Evolutionary conservation across 2,329 filamentous ascomycete species (phyloP).

Genomic region (Cladophialophora chaetospira): DNA sequence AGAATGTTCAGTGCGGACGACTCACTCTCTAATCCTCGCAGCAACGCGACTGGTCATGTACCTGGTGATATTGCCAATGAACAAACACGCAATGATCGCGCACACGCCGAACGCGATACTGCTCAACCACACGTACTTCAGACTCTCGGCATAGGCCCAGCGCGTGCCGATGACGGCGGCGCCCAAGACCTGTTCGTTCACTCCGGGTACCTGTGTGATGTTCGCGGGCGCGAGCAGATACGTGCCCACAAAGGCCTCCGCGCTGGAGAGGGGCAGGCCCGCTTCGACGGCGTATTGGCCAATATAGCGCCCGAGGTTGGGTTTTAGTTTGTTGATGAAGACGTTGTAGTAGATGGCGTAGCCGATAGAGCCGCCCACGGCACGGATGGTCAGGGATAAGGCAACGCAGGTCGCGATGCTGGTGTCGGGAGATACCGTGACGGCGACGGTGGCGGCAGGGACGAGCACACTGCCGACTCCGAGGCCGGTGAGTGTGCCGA

Average conservation of each 20-base stretch:
- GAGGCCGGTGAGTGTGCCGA: slow-evolving; percentile 63
- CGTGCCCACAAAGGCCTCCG: slow-evolving; percentile 15
- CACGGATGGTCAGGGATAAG: slow-evolving; percentile 67
- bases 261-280: slow-evolving; percentile 15
- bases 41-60: slow-evolving; percentile 17
- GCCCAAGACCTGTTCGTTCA: slow-evolving; percentile 5
- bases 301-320: slow-evolving; percentile 45
- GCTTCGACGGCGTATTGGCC: slow-evolving; percentile 22
- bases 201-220: slow-evolving; percentile 23
- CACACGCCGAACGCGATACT: slow-evolving; percentile 14
- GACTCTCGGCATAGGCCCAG: slow-evolving; percentile 12
- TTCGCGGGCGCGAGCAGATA: slow-evolving; percentile 15
- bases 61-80: slow-evolving; percentile 15
- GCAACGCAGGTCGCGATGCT: slow-evolving; percentile 70
- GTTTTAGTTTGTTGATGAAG: slow-evolving; percentile 48
- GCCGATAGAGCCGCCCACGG: slow-evolving; percentile 67
- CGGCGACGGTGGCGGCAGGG: slow-evolving; percentile 27
- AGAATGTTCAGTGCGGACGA: no score
- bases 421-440: slow-evolving; percentile 54
- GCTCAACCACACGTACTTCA: slow-evolving; percentile 17
- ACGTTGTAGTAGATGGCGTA: slow-evolving; percentile 61
- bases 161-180: slow-evolving; percentile 7
- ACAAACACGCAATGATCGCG: slow-evolving; percentile 12
- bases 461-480: slow-evolving; percentile 64
- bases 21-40: slow-evolving; percentile 12